Conservation (phyloP, 208 protist species). For the Trypanosoma mega region DNA sequence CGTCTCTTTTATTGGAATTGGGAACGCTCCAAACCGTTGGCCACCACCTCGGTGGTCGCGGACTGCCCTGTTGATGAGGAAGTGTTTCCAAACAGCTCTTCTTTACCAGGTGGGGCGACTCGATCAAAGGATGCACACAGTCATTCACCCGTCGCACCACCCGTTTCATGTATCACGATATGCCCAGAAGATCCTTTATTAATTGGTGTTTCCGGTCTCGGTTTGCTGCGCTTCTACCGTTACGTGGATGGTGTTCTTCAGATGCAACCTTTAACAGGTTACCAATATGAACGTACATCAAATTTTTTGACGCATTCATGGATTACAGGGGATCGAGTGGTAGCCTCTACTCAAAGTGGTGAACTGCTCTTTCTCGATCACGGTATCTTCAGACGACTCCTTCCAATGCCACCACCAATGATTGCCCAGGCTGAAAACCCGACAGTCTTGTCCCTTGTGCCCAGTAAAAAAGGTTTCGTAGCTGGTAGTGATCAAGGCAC, state of each 20-base stretch:
- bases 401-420: slow-evolving; percentile 34
- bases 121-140: not conserved
- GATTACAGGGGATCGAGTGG: slow-evolving; percentile 77
- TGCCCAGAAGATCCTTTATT: slow-evolving; percentile 86
- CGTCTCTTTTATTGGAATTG: slow-evolving; percentile 90
- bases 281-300: slow-evolving; percentile 56
- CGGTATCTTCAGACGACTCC: slow-evolving; percentile 46
- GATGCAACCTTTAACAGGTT: slow-evolving; percentile 47
- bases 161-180: slow-evolving; percentile 74
- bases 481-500: slow-evolving; percentile 64
- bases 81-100: not conserved
- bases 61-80: slow-evolving; percentile 7
- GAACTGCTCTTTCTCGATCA: slow-evolving; percentile 84
- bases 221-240: slow-evolving; percentile 90
- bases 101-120: not conserved
- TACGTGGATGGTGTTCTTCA: slow-evolving; percentile 89
- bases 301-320: slow-evolving; percentile 92
- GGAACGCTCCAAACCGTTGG: slow-evolving; percentile 89
- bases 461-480: slow-evolving; percentile 66
- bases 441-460: slow-evolving; percentile 45
- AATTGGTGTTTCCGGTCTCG: slow-evolving; percentile 90
- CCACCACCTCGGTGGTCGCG: slow-evolving; percentile 37
- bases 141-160: slow-evolving; percentile 6
- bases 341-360: slow-evolving; percentile 82
- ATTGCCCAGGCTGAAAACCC: slow-evolving; percentile 16